These are phyloP conservation scores for Xylaria acuta DNA, from an alignment of 495 filamentous ascomycete species.

Conservation along the genomic window DNA sequence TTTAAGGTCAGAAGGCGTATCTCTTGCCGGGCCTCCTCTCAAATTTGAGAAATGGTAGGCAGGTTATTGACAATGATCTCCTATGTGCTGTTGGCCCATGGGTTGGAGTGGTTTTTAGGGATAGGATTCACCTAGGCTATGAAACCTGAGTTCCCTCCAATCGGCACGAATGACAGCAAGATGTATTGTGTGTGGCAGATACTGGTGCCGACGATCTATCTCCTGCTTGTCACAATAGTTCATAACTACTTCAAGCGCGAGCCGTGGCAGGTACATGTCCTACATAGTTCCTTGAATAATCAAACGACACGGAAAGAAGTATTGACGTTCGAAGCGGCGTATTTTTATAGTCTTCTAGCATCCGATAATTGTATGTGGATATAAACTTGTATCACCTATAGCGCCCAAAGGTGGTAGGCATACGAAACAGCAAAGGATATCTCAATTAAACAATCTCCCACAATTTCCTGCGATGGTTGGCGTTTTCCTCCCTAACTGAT, in stretches of 20 bases:
- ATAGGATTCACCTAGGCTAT: not conserved
- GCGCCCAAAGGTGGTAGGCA: not conserved
- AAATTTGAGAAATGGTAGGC: not conserved
- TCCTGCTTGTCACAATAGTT: not conserved
- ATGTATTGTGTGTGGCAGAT: not conserved
- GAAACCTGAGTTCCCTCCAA: not conserved
- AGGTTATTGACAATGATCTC: not conserved
- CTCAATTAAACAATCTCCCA: slow-evolving; percentile 18
- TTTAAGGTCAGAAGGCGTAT: not conserved
- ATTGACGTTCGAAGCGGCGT: not conserved
- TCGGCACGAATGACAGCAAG: not conserved
- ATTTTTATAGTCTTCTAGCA: slow-evolving; percentile 3
- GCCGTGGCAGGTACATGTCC: too few species aligned
- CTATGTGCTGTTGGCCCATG: not conserved
- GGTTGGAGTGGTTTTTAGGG: not conserved
- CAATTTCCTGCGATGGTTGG: not conserved
- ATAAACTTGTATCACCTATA: not conserved
- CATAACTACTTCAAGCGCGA: not conserved
- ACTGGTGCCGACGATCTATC: not conserved
- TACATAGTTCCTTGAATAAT: not conserved
- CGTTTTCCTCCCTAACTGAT: not conserved
- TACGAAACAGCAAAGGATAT: slow-evolving; percentile 20
- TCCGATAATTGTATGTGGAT: not conserved
- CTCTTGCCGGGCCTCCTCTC: not conserved
- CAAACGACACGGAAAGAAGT: not conserved